These are phyloP conservation scores for Asterochloris sp. DNA, from an alignment of 139 green algal species.

Conservation along the genomic window DNA sequence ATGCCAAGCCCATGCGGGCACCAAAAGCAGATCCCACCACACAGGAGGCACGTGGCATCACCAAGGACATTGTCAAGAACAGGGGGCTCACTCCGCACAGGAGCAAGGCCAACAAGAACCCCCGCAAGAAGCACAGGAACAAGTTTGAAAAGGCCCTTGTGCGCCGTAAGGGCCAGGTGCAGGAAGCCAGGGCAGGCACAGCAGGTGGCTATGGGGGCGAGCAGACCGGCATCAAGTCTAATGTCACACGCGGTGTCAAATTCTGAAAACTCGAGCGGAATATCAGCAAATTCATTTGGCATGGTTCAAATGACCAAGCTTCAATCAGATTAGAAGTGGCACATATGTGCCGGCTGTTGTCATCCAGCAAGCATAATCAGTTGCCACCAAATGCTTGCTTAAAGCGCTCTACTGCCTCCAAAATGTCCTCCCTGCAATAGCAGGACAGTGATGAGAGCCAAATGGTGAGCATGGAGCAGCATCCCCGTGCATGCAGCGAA, in stretches of 20 bases:
- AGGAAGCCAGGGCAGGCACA: conserved; percentile 44
- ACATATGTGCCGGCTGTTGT: not conserved
- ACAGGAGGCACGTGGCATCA: conserved; percentile 58
- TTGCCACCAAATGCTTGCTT: conserved; percentile 58
- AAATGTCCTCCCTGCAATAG: conserved; percentile 60
- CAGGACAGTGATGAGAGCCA: not conserved
- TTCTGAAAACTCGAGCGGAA: conserved; percentile 25
- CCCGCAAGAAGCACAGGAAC: conserved; percentile 74
- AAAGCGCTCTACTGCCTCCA: conserved; percentile 77
- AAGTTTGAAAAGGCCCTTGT: conserved; percentile 81
- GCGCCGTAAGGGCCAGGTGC: conserved; percentile 82
- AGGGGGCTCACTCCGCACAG: conserved; percentile 93
- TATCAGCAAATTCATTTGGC: too few species aligned
- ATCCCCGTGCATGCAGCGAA: not conserved
- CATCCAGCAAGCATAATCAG: not conserved
- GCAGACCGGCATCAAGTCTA: conserved; percentile 91
- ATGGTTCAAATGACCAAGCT: not conserved
- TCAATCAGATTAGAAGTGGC: not conserved
- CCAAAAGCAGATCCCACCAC: conserved; percentile 51
- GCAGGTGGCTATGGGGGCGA: conserved; percentile 84
- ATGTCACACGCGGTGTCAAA: conserved; percentile 66
- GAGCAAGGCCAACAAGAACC: conserved; percentile 92
- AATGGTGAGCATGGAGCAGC: not conserved
- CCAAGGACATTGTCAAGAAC: conserved; percentile 89
- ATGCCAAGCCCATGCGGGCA: conserved; percentile 32